Evolutionary conservation across 164 flowering plant species (phyloP), one percentile per base, ranked within the genome.

Genomic region (Vitis amurensis): DNA sequence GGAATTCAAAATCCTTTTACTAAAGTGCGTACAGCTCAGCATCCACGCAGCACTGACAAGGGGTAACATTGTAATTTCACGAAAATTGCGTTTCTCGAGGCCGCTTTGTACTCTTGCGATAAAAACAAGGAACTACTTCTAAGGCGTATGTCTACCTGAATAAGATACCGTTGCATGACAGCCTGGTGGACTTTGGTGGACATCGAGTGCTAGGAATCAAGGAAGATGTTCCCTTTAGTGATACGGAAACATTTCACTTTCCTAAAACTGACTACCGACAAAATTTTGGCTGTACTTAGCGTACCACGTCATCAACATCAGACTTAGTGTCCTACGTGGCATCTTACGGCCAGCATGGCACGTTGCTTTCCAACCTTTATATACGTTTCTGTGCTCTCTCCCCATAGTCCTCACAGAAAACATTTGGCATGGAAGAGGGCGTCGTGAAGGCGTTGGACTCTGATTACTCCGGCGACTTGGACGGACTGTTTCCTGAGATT

Each of bases 291-390:
- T 11, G 50, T 61, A 61, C 17, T 59, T 53, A 9, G 6, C 23
- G 58, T 68, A 30, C 71, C 72, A 68, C 71, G 68, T 68, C 72
- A 49, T 56, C 64, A 12, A 10, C n/a, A 17, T 9, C 48, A 11
- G 47, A 27, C 59, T 64, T 27, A 37, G 53, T 50, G 57, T 67
- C 69, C 62, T 67, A 68, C 72, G 68, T 68, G 71, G 72, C 76
- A 55, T 3, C 16, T 2, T 17, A 14, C 2, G 72, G 72, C 71
- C 59, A 61, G 17, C 72, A 47, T 74, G 64, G 55, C 72, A 55
- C 29, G 8, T 31, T 15, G 50, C 67, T 11, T 8, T 50, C 50
- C 9, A 30, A 1, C 51, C 50, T 27, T 27, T 59, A 50, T 50
- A 15, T 10, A 52, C 51, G 9, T 47, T 14, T 16, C 67, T 48